phyloP scores from a whole-genome alignment of 208 protist species.

The Herpetomonas muscarum region DNA sequence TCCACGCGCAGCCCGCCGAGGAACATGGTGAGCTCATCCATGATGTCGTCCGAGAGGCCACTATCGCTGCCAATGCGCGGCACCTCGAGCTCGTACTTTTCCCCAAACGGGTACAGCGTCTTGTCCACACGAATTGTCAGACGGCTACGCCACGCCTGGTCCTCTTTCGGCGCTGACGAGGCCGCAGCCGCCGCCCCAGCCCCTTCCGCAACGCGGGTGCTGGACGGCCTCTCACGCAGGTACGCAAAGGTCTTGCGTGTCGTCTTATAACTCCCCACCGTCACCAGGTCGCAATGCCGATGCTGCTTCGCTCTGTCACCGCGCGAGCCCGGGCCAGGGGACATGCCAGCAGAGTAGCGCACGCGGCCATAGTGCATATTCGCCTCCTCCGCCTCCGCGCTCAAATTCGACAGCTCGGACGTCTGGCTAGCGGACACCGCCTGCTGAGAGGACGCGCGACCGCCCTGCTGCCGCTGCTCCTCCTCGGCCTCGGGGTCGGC shows the following conservation, averaged over 20 bases:
- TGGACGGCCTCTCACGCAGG: slow-evolving; percentile 8
- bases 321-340: slow-evolving; percentile 1
- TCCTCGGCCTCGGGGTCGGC: too few relatives aligned
- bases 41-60: slow-evolving; percentile 41
- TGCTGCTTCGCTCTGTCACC: not conserved
- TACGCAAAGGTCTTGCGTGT: slow-evolving; percentile 30
- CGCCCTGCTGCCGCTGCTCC: too few relatives aligned
- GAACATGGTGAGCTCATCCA: slow-evolving; percentile 32
- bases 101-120: slow-evolving; percentile 51
- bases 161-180: slow-evolving; percentile 20
- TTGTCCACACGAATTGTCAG: slow-evolving; percentile 40
- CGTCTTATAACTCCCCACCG: slow-evolving; percentile 24
- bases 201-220: not conserved
- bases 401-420: too few relatives aligned
- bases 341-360: slow-evolving; percentile 2
- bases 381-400: too few relatives aligned
- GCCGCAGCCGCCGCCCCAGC: not conserved
- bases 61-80: slow-evolving; percentile 17
- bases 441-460: too few relatives aligned
- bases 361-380: slow-evolving; percentile 4
- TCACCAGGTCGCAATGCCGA: slow-evolving; percentile 12
- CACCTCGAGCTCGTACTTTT: slow-evolving; percentile 77
- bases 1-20: slow-evolving; percentile 27
- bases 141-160: slow-evolving; percentile 8
- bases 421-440: too few relatives aligned